Percentiles rank a stretch among this genome's conserved stretches.
Evolutionary conservation across 169 alveolate genomes (phyloP).

Genomic region (Cryptosporidium felis): DNA sequence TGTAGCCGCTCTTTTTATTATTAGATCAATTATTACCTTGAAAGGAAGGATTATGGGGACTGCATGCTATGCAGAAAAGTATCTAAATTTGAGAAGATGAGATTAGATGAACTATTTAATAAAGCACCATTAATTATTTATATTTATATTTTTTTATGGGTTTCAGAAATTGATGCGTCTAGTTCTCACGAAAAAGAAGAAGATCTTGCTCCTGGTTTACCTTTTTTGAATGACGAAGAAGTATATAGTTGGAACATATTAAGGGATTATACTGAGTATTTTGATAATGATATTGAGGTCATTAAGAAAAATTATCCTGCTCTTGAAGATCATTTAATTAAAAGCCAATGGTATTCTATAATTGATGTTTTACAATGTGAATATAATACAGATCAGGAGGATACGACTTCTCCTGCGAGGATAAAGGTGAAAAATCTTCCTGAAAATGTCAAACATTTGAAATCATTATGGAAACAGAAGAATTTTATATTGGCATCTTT

Average conservation of each 20-base stretch:
- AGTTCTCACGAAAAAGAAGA: background rate
- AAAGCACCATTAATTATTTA: background rate
- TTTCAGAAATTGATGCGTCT: background rate
- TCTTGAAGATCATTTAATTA: conserved; percentile 32
- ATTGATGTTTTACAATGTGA: conserved; percentile 41
- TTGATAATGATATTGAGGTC: conserved; percentile 2
- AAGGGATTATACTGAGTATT: conserved; percentile 53
- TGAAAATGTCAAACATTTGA: conserved; percentile 8
- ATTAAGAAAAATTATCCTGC: conserved; percentile 24
- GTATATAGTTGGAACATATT: conserved; percentile 34
- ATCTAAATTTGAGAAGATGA: conserved; percentile 4
- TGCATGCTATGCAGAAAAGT: too few species aligned
- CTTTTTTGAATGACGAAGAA: background rate
- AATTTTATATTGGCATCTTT: conserved; percentile 5
- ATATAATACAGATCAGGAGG: background rate
- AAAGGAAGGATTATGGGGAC: too few species aligned
- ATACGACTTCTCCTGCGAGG: conserved; percentile 21
- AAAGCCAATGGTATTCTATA: conserved; percentile 60
- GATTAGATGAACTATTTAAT: conserved; percentile 4
- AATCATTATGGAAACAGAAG: conserved; percentile 28
- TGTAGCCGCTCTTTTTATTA: too few species aligned
- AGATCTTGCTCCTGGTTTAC: conserved; percentile 41
- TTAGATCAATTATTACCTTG: too few species aligned
- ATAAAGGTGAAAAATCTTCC: conserved; percentile 25
- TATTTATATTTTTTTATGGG: background rate